phyloP scores from a whole-genome alignment of 495 filamentous ascomycete species.

The Pseudoneurospora amorphoporcata region DNA sequence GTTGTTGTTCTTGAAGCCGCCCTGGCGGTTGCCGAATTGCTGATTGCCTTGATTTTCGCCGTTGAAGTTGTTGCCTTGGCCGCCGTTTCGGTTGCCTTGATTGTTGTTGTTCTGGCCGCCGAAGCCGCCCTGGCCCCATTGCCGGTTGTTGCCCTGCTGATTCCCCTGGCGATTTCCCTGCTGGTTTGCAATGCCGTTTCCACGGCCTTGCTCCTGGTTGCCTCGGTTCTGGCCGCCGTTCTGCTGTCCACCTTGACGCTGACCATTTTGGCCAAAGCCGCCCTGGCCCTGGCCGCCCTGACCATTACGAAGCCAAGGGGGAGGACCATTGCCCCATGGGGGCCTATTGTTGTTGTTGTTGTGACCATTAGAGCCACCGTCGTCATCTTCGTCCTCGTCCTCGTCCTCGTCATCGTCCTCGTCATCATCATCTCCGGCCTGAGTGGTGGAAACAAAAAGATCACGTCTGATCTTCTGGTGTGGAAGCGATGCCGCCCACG shows the following conservation, averaged over 20 bases:
- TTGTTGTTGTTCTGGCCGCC: constrained; percentile 6
- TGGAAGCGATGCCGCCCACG: not conserved
- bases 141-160: constrained; percentile 2
- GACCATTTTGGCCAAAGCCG: no score
- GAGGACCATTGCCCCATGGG: not conserved
- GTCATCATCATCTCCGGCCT: not conserved
- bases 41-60: constrained; percentile 7
- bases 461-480: not conserved
- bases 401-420: not conserved
- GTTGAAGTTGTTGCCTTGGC: constrained; percentile 5
- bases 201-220: constrained; percentile 1
- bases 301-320: not conserved
- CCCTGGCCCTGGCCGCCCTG: not conserved
- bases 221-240: not conserved
- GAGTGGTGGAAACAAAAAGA: not conserved
- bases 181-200: no score
- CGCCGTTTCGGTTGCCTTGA: constrained; percentile 6
- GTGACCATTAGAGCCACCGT: not conserved
- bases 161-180: no score
- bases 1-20: not conserved
- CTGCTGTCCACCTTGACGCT: no score
- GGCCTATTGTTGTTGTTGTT: not conserved
- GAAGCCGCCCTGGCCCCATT: constrained; percentile 11
- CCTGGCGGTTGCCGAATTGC: constrained; percentile 2
- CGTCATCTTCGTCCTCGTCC: not conserved